phyloP scores from a whole-genome alignment of 345 rosid species.

The Balakata baccata region DNA sequence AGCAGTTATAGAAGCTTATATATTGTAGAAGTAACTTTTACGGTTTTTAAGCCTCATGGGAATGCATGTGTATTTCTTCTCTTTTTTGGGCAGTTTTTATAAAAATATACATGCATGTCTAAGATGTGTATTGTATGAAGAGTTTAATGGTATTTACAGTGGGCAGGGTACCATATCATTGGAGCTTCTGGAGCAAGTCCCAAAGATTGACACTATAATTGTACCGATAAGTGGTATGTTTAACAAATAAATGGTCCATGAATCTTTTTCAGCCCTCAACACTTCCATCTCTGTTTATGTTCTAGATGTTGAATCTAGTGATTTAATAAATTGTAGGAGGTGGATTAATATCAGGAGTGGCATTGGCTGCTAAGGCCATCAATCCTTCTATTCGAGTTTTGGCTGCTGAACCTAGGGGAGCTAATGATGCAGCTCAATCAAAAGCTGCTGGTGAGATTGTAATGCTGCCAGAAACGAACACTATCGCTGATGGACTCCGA shows the following conservation, averaged over 20 bases:
- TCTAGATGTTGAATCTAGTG: neutral
- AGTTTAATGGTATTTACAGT: constrained; percentile 37
- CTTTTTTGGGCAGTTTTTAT: neutral
- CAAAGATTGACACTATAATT: constrained; percentile 62
- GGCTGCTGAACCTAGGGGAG: constrained; percentile 89
- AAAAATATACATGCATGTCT: neutral
- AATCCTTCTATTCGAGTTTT: constrained; percentile 73
- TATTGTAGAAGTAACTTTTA: neutral
- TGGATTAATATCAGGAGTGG: constrained; percentile 82
- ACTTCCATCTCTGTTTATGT: neutral
- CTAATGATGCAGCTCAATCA: constrained; percentile 90
- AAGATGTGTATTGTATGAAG: neutral
- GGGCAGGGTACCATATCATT: constrained; percentile 86
- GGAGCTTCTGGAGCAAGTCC: constrained; percentile 78
- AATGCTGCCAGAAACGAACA: constrained; percentile 59
- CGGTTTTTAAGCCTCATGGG: neutral
- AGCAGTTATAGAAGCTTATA: neutral
- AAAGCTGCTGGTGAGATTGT: constrained; percentile 69
- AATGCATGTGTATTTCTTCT: neutral
- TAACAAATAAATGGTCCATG: neutral
- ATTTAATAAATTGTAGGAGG: constrained; percentile 52
- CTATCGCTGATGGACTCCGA: constrained; percentile 83
- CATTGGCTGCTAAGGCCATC: constrained; percentile 85
- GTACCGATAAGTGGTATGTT: constrained; percentile 82
- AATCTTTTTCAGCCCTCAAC: neutral